These are phyloP conservation scores for Boletus holoroseus DNA, from an alignment of 1,284 basidiomycete genomes.

Conservation along the genomic window DNA sequence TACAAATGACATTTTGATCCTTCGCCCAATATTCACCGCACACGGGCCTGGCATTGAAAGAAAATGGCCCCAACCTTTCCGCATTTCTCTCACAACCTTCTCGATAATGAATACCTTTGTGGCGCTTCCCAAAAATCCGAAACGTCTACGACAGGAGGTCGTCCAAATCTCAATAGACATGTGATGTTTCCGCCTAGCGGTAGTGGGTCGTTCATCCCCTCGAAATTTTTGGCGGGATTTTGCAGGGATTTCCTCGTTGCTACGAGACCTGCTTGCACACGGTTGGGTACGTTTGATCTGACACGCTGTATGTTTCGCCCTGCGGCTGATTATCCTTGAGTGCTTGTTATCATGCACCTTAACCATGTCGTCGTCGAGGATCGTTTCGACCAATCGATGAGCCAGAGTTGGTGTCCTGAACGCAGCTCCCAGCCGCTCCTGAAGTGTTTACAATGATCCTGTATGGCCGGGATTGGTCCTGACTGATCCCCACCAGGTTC, in stretches of 20 bases:
- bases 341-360: neutral
- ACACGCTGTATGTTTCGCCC: neutral
- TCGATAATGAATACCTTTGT: constrained; percentile 8
- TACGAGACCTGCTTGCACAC: neutral
- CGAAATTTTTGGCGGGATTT: neutral
- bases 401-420: neutral
- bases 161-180: neutral
- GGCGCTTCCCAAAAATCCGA: constrained; percentile 4
- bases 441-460: too few relatives aligned
- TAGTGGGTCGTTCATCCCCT: neutral
- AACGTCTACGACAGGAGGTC: constrained; percentile 5
- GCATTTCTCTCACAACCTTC: neutral
- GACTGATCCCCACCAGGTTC: too few relatives aligned
- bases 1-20: neutral
- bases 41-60: neutral
- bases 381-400: neutral
- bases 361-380: neutral
- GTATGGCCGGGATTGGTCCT: too few relatives aligned
- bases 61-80: neutral
- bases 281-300: neutral
- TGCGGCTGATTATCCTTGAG: neutral
- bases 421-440: neutral
- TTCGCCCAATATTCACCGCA: neutral
- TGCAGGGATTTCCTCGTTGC: neutral
- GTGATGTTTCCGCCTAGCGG: neutral